Percentiles rank a stretch among this genome's conserved stretches.
Conservation (phyloP, 192 early-diverging fungal species). For the Pilobolus umbonatus region DNA sequence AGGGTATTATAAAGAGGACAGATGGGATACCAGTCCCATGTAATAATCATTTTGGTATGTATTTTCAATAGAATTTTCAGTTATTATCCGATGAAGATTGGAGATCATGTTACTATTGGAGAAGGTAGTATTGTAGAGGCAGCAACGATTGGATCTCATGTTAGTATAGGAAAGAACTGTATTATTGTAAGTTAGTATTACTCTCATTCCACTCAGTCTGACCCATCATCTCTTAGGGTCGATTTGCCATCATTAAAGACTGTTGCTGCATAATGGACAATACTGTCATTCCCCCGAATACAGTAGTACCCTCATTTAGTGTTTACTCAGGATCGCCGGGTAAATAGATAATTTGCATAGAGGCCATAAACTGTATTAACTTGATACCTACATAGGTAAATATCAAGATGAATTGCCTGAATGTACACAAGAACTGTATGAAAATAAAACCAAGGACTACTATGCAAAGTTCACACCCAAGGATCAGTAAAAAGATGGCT, state of each 20-base stretch:
- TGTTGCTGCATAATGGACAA: constrained; percentile 85
- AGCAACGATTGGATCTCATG: constrained; percentile 85
- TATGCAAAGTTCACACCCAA: constrained; percentile 69
- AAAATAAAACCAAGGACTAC: constrained; percentile 67
- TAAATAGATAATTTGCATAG: constrained; percentile 2
- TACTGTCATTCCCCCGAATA: constrained; percentile 86
- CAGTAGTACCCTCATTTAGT: constrained; percentile 88
- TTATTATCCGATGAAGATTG: constrained; percentile 97
- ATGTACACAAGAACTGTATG: constrained; percentile 77
- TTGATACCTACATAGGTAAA: constrained; percentile 38
- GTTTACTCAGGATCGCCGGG: constrained; percentile 85
- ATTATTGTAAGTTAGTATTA: constrained; percentile 90
- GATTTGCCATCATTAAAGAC: constrained; percentile 96
- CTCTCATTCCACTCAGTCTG: no score
- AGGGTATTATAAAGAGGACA: constrained; percentile 42
- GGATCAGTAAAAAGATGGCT: constrained; percentile 18
- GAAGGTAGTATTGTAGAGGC: constrained; percentile 87
- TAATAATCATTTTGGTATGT: neutral
- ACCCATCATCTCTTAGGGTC: no score
- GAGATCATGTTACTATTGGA: constrained; percentile 87
- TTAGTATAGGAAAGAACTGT: constrained; percentile 89
- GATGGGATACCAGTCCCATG: neutral
- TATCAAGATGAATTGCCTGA: constrained; percentile 85
- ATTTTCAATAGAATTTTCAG: constrained; percentile 69
- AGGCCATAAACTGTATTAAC: neutral